A percentile compares a stretch with the other conserved stretches of the same genome.
phyloP scores from a whole-genome alignment of 805 yeast species.

The Yarrowia sp. region DNA sequence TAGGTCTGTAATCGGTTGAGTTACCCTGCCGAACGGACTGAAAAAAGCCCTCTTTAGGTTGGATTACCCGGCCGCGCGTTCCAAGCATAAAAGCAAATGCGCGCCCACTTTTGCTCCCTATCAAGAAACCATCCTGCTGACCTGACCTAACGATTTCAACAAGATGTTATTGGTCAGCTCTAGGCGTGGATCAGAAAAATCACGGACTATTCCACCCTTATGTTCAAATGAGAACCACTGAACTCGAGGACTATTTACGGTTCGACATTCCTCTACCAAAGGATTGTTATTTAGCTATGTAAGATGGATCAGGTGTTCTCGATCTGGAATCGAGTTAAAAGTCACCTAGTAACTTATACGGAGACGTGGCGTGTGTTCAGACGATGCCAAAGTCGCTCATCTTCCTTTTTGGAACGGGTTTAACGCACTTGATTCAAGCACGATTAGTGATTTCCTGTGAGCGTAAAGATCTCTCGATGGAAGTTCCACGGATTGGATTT shows the following conservation, averaged over 20 bases:
- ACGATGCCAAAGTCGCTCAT: not conserved
- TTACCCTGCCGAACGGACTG: not conserved
- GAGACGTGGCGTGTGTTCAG: no score
- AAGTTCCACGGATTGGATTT: no score
- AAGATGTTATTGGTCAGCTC: conserved; percentile 19
- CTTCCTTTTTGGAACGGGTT: not conserved
- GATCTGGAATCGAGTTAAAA: no score
- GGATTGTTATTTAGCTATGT: not conserved
- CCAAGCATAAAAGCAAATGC: conserved; percentile 13
- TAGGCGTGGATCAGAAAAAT: conserved; percentile 19
- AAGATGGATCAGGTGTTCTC: no score
- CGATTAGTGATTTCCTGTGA: no score
- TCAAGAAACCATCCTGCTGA: conserved; percentile 21
- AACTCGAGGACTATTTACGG: conserved; percentile 21
- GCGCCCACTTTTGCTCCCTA: not conserved
- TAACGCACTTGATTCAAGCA: not conserved
- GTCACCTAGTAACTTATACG: no score
- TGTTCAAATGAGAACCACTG: conserved; percentile 18
- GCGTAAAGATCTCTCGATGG: no score
- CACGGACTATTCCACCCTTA: conserved; percentile 21
- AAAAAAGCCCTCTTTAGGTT: not conserved
- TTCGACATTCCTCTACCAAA: not conserved
- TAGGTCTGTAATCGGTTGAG: no score
- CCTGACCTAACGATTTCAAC: conserved; percentile 23
- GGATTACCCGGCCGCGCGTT: not conserved